Conservation (phyloP, 2,329 filamentous ascomycete species). For the Fusarium begoniae region DNA sequence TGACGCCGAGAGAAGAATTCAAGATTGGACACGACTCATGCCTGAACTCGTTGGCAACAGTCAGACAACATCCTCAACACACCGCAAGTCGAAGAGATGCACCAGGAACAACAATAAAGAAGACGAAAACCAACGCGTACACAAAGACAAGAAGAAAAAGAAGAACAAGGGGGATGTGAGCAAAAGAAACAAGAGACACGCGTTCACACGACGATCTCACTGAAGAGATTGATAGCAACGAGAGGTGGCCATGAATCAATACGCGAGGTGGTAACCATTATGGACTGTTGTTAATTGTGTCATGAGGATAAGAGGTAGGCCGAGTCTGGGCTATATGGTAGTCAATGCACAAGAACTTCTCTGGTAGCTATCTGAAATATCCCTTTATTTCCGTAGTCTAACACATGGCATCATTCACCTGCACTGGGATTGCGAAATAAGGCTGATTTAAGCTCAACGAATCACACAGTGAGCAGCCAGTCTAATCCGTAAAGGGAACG, state of each 20-base stretch:
- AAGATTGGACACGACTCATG: slow-evolving; percentile 29
- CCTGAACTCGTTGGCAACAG: background rate
- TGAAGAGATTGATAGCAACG: background rate
- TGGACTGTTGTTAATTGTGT: background rate
- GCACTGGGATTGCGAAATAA: background rate
- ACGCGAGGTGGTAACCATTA: background rate
- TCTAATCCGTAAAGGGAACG: background rate
- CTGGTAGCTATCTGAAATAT: background rate
- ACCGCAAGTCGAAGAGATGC: background rate
- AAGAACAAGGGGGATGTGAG: background rate
- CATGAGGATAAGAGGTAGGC: background rate
- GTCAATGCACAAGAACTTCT: background rate
- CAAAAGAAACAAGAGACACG: background rate
- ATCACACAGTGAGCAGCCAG: background rate
- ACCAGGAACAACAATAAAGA: background rate
- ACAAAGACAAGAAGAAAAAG: background rate
- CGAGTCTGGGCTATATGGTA: background rate
- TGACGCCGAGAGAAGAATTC: slow-evolving; percentile 21
- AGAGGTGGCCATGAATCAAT: background rate
- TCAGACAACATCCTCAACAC: background rate
- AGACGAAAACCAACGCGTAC: background rate
- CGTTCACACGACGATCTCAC: background rate
- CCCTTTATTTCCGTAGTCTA: background rate
- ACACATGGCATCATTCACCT: background rate
- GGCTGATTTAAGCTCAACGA: slow-evolving; percentile 25